Percentiles rank a stretch among this genome's conserved stretches.
Conservation (phyloP, 148 eudicot species). For the Linanthus parryae region DNA sequence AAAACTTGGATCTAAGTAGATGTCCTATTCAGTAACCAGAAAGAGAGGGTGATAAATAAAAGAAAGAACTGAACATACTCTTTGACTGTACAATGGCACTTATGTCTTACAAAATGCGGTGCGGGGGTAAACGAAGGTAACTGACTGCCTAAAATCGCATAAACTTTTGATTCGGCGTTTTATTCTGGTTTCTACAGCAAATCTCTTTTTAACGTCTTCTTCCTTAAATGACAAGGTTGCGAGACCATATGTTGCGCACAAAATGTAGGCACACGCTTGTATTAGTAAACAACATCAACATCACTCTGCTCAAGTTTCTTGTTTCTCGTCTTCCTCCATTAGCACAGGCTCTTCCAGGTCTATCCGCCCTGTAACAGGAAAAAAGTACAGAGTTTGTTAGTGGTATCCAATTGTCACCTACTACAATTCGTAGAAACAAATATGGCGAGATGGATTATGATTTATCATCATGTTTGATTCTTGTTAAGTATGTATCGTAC, state of each 20-base stretch:
- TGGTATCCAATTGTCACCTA: neutral
- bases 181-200: conserved; percentile 6
- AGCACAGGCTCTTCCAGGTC: conserved; percentile 21
- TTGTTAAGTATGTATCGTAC: conserved; percentile 19
- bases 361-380: conserved; percentile 15
- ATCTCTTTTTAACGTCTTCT: conserved; percentile 1
- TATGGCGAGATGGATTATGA: neutral
- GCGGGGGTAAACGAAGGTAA: neutral
- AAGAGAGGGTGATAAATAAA: no score
- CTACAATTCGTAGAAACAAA: neutral
- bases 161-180: neutral
- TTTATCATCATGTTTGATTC: neutral
- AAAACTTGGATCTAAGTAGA: no score
- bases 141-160: conserved; percentile 1
- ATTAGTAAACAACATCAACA: neutral
- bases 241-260: neutral
- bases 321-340: conserved; percentile 19
- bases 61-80: no score
- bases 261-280: neutral
- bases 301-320: conserved; percentile 8
- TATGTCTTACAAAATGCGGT: neutral
- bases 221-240: neutral
- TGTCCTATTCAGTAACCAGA: no score
- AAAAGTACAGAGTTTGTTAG: neutral
- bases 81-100: conserved; percentile 14